Evolutionary conservation across 2,329 filamentous ascomycete species (phyloP).

Genomic region (Nemania abortiva): DNA sequence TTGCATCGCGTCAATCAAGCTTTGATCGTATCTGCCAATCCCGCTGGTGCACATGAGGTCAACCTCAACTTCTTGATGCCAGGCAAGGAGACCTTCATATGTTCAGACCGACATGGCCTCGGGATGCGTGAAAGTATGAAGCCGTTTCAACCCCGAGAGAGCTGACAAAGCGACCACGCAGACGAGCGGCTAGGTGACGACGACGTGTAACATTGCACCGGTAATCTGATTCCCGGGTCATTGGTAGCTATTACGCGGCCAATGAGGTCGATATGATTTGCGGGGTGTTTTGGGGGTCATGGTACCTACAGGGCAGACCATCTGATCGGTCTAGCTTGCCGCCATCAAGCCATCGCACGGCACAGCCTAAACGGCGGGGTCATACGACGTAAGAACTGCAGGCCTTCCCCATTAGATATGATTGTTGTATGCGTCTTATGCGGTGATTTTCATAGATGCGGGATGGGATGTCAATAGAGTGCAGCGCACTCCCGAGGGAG

Average conservation of each 20-base stretch:
- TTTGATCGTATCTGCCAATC: neutral
- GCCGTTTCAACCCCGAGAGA: neutral
- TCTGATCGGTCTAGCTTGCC: neutral
- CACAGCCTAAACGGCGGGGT: constrained; percentile 1
- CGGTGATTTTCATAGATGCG: neutral
- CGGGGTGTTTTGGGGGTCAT: neutral
- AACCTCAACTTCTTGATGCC: neutral
- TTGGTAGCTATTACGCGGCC: constrained; percentile 2
- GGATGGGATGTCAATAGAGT: neutral
- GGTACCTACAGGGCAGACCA: neutral
- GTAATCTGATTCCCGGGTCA: constrained; percentile 6
- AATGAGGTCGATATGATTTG: neutral
- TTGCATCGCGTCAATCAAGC: constrained; percentile 2
- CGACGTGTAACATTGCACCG: constrained; percentile 3
- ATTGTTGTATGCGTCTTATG: neutral
- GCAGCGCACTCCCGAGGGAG: neutral
- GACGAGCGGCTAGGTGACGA: neutral
- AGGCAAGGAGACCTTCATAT: neutral
- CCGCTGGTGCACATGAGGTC: neutral
- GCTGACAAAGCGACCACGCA: neutral
- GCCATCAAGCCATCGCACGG: neutral
- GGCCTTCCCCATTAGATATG: neutral
- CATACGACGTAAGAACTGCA: neutral
- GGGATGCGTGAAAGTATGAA: neutral
- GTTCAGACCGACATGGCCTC: neutral